Evolutionary conservation across 805 yeast species (phyloP).

Genomic region (Jamesozyma gamospora): DNA sequence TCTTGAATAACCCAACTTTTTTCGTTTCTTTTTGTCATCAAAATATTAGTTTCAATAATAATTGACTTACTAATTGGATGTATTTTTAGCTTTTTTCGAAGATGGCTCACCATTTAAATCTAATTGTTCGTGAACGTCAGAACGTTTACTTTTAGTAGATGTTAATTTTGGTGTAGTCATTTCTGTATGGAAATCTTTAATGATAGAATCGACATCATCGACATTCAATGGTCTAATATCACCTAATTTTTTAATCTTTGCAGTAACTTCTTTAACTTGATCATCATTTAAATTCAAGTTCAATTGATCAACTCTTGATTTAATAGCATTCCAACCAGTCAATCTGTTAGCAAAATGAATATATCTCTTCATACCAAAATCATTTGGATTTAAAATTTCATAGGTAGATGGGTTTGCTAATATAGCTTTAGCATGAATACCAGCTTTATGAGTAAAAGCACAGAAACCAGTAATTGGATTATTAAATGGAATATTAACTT

Average conservation of each 20-base stretch:
- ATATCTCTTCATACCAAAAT: slow-evolving; percentile 91
- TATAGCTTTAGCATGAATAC: slow-evolving; percentile 97
- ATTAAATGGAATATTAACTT: slow-evolving; percentile 94
- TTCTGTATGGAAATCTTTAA: slow-evolving; percentile 84
- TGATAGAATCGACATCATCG: slow-evolving; percentile 95
- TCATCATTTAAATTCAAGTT: slow-evolving; percentile 82
- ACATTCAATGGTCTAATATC: slow-evolving; percentile 90
- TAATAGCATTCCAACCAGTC: slow-evolving; percentile 99
- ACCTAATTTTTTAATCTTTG: slow-evolving; percentile 86
- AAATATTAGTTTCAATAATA: too few species aligned
- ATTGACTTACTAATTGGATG: background rate
- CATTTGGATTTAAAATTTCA: slow-evolving; percentile 89
- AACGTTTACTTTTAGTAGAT: slow-evolving; percentile 19
- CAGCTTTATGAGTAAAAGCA: slow-evolving; percentile 99
- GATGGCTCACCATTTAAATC: slow-evolving; percentile 18
- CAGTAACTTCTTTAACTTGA: slow-evolving; percentile 90
- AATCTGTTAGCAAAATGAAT: slow-evolving; percentile 96
- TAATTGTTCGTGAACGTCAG: slow-evolving; percentile 6
- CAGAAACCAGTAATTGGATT: slow-evolving; percentile 99
- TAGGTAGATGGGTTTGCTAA: slow-evolving; percentile 98
- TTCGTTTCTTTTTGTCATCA: too few species aligned
- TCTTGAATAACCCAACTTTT: too few species aligned
- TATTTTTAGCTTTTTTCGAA: slow-evolving; percentile 24
- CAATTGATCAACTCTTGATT: slow-evolving; percentile 94
- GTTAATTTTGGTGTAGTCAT: slow-evolving; percentile 43